These are phyloP conservation scores for Monilinia fructigena DNA, from an alignment of 2,329 filamentous ascomycete species.

Conservation along the genomic window DNA sequence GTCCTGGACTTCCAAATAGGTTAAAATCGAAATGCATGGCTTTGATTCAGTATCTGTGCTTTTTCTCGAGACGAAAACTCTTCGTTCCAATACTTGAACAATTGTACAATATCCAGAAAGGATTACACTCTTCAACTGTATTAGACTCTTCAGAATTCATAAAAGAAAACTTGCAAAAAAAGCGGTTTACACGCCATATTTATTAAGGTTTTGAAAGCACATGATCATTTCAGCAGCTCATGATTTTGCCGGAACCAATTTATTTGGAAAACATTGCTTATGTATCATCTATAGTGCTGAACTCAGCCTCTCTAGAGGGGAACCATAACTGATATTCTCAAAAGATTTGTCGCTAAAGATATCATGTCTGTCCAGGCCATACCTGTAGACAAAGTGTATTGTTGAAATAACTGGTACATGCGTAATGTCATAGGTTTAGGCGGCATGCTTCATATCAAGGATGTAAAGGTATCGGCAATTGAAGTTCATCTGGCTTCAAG, in stretches of 20 bases:
- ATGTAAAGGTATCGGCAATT: neutral
- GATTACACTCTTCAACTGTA: neutral
- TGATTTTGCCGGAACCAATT: neutral
- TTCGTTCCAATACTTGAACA: neutral
- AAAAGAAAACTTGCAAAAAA: neutral
- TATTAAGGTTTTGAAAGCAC: neutral
- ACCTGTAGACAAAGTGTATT: neutral
- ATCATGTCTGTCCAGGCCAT: neutral
- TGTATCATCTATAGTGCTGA: neutral
- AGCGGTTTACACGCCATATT: neutral
- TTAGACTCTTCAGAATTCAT: neutral
- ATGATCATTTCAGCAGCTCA: neutral
- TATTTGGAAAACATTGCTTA: neutral
- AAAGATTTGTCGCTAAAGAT: neutral
- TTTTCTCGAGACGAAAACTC: neutral
- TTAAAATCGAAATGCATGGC: neutral
- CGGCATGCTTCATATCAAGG: neutral
- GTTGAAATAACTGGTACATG: neutral
- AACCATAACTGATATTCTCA: neutral
- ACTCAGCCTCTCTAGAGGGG: neutral
- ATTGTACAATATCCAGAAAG: neutral
- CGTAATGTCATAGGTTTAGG: neutral
- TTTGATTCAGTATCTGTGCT: neutral
- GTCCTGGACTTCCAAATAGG: neutral
- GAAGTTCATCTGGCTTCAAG: slow-evolving; percentile 42